These are phyloP conservation scores for Penicillium cataractarum DNA, from an alignment of 495 filamentous ascomycete genomes.

Conservation along the genomic window DNA sequence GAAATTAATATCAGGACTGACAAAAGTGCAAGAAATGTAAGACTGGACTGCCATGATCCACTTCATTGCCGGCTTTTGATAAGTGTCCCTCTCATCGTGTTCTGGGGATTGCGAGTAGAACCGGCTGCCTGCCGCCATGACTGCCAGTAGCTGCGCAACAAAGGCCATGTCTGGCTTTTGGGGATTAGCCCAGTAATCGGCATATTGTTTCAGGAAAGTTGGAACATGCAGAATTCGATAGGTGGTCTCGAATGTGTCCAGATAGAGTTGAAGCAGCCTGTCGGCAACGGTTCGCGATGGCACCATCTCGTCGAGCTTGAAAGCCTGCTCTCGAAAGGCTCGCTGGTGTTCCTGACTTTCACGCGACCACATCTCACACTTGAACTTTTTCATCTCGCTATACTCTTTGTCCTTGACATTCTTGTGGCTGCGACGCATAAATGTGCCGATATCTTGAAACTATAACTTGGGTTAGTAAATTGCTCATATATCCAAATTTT, in stretches of 20 bases:
- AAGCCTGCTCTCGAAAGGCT: slow-evolving; percentile 45
- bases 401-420: slow-evolving; percentile 35
- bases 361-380: slow-evolving; percentile 35
- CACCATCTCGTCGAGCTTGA: slow-evolving; percentile 46
- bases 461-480: slow-evolving; percentile 29
- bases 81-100: slow-evolving; percentile 27
- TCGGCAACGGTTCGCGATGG: slow-evolving; percentile 56
- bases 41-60: slow-evolving; percentile 62
- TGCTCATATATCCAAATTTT: not conserved
- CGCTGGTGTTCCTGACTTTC: slow-evolving; percentile 41
- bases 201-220: slow-evolving; percentile 58
- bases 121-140: slow-evolving; percentile 57
- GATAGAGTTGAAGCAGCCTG: slow-evolving; percentile 55
- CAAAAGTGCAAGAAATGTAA: slow-evolving; percentile 56
- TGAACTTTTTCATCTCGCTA: slow-evolving; percentile 38
- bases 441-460: slow-evolving; percentile 51
- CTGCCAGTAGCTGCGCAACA: slow-evolving; percentile 55
- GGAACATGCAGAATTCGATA: slow-evolving; percentile 62
- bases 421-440: slow-evolving; percentile 45
- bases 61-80: slow-evolving; percentile 39
- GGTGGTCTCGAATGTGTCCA: slow-evolving; percentile 59
- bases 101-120: slow-evolving; percentile 36
- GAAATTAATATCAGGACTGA: slow-evolving; percentile 55
- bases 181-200: slow-evolving; percentile 49
- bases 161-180: slow-evolving; percentile 36